A percentile compares a stretch with the other conserved stretches of the same genome.
Conservation (phyloP, 495 filamentous ascomycete species). For the Podospora didyma region DNA sequence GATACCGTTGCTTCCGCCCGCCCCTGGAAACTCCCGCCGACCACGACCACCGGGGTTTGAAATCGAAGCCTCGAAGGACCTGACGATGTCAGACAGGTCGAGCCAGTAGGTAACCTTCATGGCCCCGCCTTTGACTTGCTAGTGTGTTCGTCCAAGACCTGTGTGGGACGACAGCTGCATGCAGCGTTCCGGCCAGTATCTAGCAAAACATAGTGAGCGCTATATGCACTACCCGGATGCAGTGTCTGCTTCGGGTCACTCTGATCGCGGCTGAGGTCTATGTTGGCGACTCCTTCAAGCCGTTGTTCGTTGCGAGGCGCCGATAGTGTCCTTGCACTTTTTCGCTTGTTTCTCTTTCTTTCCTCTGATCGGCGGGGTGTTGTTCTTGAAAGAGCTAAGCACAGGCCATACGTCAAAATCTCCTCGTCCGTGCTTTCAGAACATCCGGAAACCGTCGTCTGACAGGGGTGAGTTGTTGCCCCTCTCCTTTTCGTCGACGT, state of each 20-base stretch:
- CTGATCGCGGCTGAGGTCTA: too few species aligned
- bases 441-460: too few species aligned
- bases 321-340: neutral
- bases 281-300: too few species aligned
- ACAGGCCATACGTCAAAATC: slow-evolving; percentile 6
- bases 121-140: neutral
- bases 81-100: too few species aligned
- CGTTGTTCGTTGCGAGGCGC: too few species aligned
- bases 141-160: neutral
- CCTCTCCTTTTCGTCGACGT: too few species aligned
- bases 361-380: neutral
- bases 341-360: neutral
- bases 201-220: neutral
- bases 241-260: neutral
- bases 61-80: too few species aligned
- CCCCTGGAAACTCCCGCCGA: neutral
- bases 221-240: neutral
- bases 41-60: neutral
- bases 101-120: too few species aligned
- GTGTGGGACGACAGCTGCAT: neutral
- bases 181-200: neutral
- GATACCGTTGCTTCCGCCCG: neutral
- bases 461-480: too few species aligned
- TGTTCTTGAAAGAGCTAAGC: neutral
- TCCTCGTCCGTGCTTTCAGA: neutral